Evolutionary conservation across 192 early-diverging fungal species (phyloP).

Genomic region (Backusella australiensis): DNA sequence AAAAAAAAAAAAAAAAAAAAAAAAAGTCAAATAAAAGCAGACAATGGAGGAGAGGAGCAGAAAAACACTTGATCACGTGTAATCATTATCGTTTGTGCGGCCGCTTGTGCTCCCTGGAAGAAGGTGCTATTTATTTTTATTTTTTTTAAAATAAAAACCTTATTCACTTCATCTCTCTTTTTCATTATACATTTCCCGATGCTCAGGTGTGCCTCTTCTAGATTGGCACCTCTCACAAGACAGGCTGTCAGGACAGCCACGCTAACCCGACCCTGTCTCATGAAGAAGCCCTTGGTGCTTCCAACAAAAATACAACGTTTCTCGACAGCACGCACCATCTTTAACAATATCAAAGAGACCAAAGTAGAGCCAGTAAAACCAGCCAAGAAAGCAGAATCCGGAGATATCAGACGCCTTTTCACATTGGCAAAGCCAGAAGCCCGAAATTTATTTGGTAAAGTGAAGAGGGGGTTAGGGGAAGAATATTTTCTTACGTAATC

Average conservation of each 20-base stretch:
- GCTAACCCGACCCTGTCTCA: neutral
- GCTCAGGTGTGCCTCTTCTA: conserved; percentile 11
- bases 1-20: too few species aligned
- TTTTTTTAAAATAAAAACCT: neutral
- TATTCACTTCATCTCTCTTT: neutral
- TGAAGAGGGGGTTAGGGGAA: neutral
- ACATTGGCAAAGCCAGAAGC: conserved; percentile 27
- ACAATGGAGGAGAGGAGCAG: neutral
- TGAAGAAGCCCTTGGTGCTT: neutral
- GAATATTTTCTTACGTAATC: neutral
- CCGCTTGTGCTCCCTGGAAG: neutral
- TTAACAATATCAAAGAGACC: neutral
- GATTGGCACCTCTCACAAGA: neutral
- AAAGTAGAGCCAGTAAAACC: neutral
- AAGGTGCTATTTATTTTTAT: neutral
- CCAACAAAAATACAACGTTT: neutral
- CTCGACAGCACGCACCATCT: neutral
- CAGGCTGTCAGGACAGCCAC: neutral
- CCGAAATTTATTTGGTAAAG: conserved; percentile 30
- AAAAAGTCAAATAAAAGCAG: neutral
- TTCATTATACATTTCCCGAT: neutral
- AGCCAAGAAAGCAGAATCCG: neutral
- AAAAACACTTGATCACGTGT: neutral
- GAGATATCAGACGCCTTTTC: conserved; percentile 24
- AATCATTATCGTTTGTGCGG: neutral